Conservation (phyloP, 2,329 filamentous ascomycete species). For the Fusarium keratoplasticum region DNA sequence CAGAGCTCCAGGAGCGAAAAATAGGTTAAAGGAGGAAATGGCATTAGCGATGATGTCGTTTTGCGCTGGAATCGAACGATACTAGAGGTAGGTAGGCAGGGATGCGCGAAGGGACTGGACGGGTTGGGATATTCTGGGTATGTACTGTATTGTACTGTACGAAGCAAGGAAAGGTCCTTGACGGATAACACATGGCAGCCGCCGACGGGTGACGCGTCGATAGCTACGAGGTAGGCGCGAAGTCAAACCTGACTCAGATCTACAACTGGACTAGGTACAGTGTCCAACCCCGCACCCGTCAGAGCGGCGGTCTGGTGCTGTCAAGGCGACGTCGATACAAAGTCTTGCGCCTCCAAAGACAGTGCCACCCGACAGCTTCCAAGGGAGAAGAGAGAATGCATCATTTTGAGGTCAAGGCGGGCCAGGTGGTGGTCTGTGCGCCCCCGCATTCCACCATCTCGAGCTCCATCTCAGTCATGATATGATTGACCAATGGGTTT, state of each 20-base stretch:
- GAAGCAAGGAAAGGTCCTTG: neutral
- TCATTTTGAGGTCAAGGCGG: neutral
- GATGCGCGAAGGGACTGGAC: conserved; percentile 3
- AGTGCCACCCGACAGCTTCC: neutral
- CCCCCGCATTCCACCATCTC: neutral
- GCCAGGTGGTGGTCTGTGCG: neutral
- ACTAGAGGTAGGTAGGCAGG: conserved; percentile 4
- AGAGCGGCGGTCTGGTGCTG: neutral
- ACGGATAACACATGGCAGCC: neutral
- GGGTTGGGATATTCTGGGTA: neutral
- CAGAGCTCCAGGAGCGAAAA: neutral
- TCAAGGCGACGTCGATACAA: neutral
- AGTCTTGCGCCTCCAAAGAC: neutral
- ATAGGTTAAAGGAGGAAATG: conserved; percentile 8
- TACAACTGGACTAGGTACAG: neutral
- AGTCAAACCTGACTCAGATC: neutral
- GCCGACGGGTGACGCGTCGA: neutral
- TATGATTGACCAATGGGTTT: neutral
- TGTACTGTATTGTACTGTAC: neutral
- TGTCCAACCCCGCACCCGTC: neutral
- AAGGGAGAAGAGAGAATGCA: neutral
- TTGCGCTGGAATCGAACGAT: conserved; percentile 38
- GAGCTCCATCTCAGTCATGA: neutral
- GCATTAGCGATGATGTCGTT: conserved; percentile 22
- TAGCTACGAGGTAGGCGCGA: neutral